Evolutionary conservation across 2,329 filamentous ascomycete genomes (phyloP).

Genomic region (Cercospora nicotianae): DNA sequence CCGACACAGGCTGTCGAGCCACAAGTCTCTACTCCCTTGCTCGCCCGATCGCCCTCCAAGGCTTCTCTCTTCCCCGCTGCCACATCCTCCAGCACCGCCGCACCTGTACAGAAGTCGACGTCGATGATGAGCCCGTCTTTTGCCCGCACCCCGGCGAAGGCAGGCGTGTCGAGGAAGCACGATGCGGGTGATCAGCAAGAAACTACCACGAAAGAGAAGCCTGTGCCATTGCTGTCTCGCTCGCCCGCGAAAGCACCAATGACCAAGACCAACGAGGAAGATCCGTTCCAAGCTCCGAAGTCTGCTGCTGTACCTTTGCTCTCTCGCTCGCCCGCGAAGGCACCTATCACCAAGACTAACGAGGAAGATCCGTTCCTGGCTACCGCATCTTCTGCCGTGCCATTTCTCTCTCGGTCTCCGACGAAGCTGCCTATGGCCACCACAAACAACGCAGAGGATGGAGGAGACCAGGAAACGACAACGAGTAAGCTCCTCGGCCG

Average conservation of each 20-base stretch:
- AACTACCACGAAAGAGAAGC: constrained; percentile 14
- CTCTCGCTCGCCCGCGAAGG: constrained; percentile 34
- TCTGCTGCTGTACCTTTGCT: constrained; percentile 29
- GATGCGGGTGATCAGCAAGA: neutral
- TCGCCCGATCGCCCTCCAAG: constrained; percentile 36
- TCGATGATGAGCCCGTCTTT: constrained; percentile 29
- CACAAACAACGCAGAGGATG: constrained; percentile 19
- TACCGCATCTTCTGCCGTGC: constrained; percentile 24
- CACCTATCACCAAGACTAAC: constrained; percentile 23
- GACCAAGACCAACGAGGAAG: constrained; percentile 23
- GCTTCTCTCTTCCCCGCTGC: constrained; percentile 24
- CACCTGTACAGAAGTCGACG: constrained; percentile 19
- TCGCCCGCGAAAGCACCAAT: constrained; percentile 34
- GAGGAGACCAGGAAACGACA: constrained; percentile 34
- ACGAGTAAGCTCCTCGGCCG: constrained; percentile 44
- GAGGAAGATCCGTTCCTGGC: constrained; percentile 19
- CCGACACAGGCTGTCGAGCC: constrained; percentile 11
- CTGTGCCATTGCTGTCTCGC: constrained; percentile 33
- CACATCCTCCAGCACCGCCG: neutral
- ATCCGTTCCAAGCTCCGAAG: constrained; percentile 11
- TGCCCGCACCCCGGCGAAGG: constrained; percentile 32
- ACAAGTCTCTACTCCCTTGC: constrained; percentile 27
- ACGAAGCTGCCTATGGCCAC: constrained; percentile 30
- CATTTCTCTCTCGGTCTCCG: constrained; percentile 39
- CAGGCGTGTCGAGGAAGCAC: constrained; percentile 16